Conservation (phyloP, 148 eudicot genomes). For the Silene latifolia region DNA sequence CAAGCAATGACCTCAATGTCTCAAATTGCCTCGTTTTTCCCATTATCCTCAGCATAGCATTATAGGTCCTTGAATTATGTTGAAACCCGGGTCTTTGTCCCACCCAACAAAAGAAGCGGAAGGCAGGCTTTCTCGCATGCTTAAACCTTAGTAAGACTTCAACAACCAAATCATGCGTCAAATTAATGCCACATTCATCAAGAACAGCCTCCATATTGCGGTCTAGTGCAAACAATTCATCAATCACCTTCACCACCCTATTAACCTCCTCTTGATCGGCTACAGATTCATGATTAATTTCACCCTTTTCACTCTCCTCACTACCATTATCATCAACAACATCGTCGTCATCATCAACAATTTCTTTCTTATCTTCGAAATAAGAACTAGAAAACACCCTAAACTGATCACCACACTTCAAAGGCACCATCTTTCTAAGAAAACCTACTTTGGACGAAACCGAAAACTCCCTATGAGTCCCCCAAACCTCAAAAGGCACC, state of each 20-base stretch:
- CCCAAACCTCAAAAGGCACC: background rate
- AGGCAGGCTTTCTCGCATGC: conserved; percentile 82
- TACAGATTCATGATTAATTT: conserved; percentile 22
- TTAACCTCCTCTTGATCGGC: conserved; percentile 67
- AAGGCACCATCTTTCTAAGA: conserved; percentile 8
- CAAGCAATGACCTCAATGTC: conserved; percentile 74
- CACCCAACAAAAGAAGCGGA: conserved; percentile 87
- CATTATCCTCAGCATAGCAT: conserved; percentile 62
- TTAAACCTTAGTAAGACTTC: conserved; percentile 68
- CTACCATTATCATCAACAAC: conserved; percentile 22
- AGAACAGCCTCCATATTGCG: conserved; percentile 92
- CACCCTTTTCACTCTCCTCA: conserved; percentile 24
- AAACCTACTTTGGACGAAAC: background rate
- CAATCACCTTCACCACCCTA: conserved; percentile 70
- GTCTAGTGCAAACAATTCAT: conserved; percentile 74
- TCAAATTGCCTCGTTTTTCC: conserved; percentile 86
- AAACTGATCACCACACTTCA: conserved; percentile 26
- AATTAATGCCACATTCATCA: conserved; percentile 57
- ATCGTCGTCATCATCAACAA: conserved; percentile 13
- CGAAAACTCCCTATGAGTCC: background rate
- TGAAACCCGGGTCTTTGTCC: conserved; percentile 45
- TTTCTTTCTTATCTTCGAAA: conserved; percentile 21
- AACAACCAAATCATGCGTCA: conserved; percentile 65
- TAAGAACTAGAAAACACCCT: conserved; percentile 30
- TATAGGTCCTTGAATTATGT: conserved; percentile 71